Base-by-base conservation (phyloP, 257 asterid genomes). In the Leonotis leonurus region DNA sequence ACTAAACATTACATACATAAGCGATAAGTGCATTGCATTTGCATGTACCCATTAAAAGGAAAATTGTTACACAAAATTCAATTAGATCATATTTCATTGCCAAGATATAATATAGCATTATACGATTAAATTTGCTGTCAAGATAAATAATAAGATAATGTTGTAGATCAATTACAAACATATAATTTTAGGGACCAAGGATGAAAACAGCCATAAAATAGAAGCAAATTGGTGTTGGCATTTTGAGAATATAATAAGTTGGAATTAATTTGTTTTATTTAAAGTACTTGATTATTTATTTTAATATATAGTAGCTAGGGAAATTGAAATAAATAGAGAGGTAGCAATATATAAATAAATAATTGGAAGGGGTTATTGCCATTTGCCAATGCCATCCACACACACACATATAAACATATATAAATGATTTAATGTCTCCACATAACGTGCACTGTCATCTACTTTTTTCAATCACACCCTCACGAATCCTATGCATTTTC, bases 391-490 rank as follows among this genome's bases (percentile, higher is more conserved):
- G n/a, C n/a, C n/a, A n/a, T 67, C 65, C 72, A 67, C 72, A 67
- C 56, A 56, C n/a, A n/a, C n/a, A n/a, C n/a, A n/a, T n/a, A n/a
- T n/a, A n/a, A n/a, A n/a, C n/a, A n/a, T n/a, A n/a, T n/a, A n/a
- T n/a, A n/a, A n/a, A n/a, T n/a, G n/a, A n/a, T n/a, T 67, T 67
- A 16, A 44, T 67, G 72, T 67, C 72, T 67, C 65, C 58, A 44
- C 45, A 53, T 58, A 66, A 66, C 71, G 71, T 66, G 71, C 71
- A 55, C 12, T 67, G 72, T 65, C 65, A 32, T 67, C 29, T 65
- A 55, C 71, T 56, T 56, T n/a, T n/a, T 56, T 44, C 51, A 56
- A 56, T 50, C 57, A 29, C 3, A 22, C n/a, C n/a, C 57, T 41
- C 36, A 56, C 33, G 72, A 67, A 67, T 67, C 72, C 72, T 67